Evolutionary conservation across 2,329 filamentous ascomycete genomes (phyloP).

Genomic region (Diaporthe batatas): DNA sequence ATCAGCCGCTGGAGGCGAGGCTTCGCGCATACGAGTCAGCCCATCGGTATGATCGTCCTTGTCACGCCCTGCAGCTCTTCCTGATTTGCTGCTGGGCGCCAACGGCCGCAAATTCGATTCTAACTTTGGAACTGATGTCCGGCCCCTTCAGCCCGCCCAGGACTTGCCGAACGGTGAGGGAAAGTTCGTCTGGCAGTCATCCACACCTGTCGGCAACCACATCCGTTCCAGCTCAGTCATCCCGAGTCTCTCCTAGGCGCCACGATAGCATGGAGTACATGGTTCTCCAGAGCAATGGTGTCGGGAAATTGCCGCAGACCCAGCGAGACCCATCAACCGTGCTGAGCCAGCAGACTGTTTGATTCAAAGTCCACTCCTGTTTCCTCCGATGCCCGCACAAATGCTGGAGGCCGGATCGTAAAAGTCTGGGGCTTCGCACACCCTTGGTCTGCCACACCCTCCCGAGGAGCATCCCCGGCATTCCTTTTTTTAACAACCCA

Average conservation of each 20-base stretch:
- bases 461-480: neutral
- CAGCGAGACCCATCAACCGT: neutral
- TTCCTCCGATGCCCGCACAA: slow-evolving; percentile 18
- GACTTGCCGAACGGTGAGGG: slow-evolving; percentile 5
- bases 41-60: slow-evolving; percentile 28
- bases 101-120: slow-evolving; percentile 27
- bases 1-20: slow-evolving; percentile 28
- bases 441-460: neutral
- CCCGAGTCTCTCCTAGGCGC: neutral
- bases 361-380: slow-evolving; percentile 12
- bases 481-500: slow-evolving; percentile 11
- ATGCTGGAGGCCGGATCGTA: slow-evolving; percentile 8
- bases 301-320: slow-evolving; percentile 18
- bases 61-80: neutral
- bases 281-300: neutral
- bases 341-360: slow-evolving; percentile 7
- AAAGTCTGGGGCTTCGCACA: slow-evolving; percentile 27
- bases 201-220: slow-evolving; percentile 3
- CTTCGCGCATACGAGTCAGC: slow-evolving; percentile 28
- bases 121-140: slow-evolving; percentile 26
- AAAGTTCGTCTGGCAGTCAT: slow-evolving; percentile 8
- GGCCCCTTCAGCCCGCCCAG: slow-evolving; percentile 20
- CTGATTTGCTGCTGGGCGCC: slow-evolving; percentile 7
- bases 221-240: slow-evolving; percentile 18
- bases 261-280: neutral